Conservation (phyloP, 2,329 filamentous ascomycete species). For the Colletotrichum lentis region DNA sequence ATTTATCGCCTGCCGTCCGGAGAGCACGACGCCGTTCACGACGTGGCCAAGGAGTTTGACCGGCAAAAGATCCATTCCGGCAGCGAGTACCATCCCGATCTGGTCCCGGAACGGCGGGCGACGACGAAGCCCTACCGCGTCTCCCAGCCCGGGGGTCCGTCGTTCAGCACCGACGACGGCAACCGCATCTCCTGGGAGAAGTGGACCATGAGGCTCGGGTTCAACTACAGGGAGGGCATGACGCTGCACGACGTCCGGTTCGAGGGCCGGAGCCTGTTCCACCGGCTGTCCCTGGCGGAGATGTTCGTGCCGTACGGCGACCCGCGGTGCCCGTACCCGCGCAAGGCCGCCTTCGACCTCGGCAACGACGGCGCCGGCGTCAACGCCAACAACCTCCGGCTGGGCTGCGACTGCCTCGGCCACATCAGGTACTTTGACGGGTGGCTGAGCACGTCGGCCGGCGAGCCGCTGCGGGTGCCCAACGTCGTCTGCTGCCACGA, state of each 20-base stretch:
- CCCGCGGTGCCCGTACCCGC: conserved; percentile 67
- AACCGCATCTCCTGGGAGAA: conserved; percentile 66
- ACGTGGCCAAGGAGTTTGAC: conserved; percentile 50
- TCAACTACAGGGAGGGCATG: conserved; percentile 74
- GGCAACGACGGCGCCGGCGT: conserved; percentile 72
- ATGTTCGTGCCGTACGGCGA: conserved; percentile 77
- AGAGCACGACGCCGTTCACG: conserved; percentile 48
- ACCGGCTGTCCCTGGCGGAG: conserved; percentile 72
- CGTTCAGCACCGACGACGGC: conserved; percentile 54
- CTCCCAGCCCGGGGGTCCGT: conserved; percentile 49
- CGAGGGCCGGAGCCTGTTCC: conserved; percentile 71
- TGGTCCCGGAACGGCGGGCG: conserved; percentile 40
- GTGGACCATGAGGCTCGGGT: conserved; percentile 73
- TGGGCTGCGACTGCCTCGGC: conserved; percentile 75
- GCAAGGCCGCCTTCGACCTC: conserved; percentile 76
- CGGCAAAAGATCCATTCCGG: conserved; percentile 50
- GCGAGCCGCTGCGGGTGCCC: conserved; percentile 45
- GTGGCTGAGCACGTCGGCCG: conserved; percentile 45
- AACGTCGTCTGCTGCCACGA: conserved; percentile 51
- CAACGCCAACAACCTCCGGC: conserved; percentile 70
- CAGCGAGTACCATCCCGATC: conserved; percentile 47
- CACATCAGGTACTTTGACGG: conserved; percentile 59
- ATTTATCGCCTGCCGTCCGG: conserved; percentile 58
- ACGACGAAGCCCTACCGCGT: conserved; percentile 52
- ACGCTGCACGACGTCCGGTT: conserved; percentile 75